A percentile compares a stretch with the other conserved stretches of the same genome.
Conservation (phyloP, 1,139 yeast species). For the Kodamaea ohmeri region DNA sequence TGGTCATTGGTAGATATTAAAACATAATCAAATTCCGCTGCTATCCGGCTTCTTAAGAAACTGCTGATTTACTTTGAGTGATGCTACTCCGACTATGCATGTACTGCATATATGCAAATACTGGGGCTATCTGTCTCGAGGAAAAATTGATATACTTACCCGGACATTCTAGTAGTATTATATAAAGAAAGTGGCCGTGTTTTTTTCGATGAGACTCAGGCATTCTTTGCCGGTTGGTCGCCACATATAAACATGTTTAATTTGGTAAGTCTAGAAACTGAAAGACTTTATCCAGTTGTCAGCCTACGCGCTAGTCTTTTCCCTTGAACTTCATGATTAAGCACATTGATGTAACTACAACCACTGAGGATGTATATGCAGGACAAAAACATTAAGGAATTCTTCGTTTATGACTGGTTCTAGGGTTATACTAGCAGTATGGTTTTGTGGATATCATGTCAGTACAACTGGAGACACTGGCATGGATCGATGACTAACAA, state of each 20-base stretch:
- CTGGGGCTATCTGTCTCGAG: too few species aligned
- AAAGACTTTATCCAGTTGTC: not conserved
- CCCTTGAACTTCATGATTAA: constrained; percentile 13
- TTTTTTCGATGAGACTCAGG: too few species aligned
- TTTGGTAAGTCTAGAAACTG: constrained; percentile 12
- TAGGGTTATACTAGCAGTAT: not conserved
- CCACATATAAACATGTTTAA: constrained; percentile 7
- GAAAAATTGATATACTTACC: constrained; percentile 14
- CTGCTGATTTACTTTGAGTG: too few species aligned
- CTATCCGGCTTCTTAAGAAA: too few species aligned
- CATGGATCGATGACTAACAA: constrained; percentile 1
- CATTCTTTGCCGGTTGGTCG: not conserved
- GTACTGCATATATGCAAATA: too few species aligned
- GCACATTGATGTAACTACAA: constrained; percentile 15
- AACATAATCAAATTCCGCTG: too few species aligned
- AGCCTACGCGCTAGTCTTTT: constrained; percentile 3
- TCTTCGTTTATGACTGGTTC: constrained; percentile 58
- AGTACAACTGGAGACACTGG: not conserved
- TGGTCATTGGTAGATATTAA: too few species aligned
- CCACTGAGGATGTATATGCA: constrained; percentile 65
- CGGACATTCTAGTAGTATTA: too few species aligned
- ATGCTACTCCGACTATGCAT: too few species aligned
- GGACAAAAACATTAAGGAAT: constrained; percentile 58
- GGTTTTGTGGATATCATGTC: not conserved
- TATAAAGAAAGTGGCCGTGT: too few species aligned